Conservation (phyloP, 2,329 filamentous ascomycete genomes). For the Lachnellula hyalina region DNA sequence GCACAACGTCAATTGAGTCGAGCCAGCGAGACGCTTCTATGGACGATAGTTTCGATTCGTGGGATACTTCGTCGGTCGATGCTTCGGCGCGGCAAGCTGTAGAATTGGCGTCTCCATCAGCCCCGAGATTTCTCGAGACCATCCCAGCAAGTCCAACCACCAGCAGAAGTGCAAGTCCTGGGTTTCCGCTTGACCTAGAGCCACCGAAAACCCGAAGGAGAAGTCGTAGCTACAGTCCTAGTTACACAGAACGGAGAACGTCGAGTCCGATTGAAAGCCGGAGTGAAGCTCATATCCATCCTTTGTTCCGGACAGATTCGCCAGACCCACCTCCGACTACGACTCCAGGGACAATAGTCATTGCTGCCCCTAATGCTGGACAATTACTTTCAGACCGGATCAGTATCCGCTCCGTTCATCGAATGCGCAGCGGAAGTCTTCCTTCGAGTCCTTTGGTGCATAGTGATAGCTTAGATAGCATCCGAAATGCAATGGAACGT, state of each 20-base stretch:
- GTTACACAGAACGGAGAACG: slow-evolving; percentile 14
- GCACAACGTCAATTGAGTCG: slow-evolving; percentile 46
- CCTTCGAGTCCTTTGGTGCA: slow-evolving; percentile 46
- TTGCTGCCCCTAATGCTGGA: slow-evolving; percentile 64
- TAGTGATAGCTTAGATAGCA: slow-evolving; percentile 45
- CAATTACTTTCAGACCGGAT: slow-evolving; percentile 53
- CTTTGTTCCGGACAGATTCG: slow-evolving; percentile 69
- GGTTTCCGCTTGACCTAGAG: slow-evolving; percentile 51
- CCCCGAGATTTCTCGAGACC: slow-evolving; percentile 55
- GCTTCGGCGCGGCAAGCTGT: slow-evolving; percentile 55
- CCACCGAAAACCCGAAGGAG: slow-evolving; percentile 35
- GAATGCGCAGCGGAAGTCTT: slow-evolving; percentile 53
- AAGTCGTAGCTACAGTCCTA: slow-evolving; percentile 31
- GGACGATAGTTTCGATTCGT: slow-evolving; percentile 67
- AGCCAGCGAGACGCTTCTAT: slow-evolving; percentile 23
- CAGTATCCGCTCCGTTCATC: slow-evolving; percentile 45
- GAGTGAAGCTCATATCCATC: slow-evolving; percentile 66
- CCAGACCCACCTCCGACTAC: slow-evolving; percentile 59
- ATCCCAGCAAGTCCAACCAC: slow-evolving; percentile 62
- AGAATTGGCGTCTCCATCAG: slow-evolving; percentile 34
- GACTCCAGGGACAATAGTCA: slow-evolving; percentile 65
- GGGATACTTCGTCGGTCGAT: slow-evolving; percentile 68
- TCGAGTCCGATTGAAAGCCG: slow-evolving; percentile 33
- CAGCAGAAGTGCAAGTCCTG: slow-evolving; percentile 61
- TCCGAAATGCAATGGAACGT: slow-evolving; percentile 21